Evolutionary conservation across 108 stramenopile species (phyloP).

Genomic region (Chaetoceros muelleri): DNA sequence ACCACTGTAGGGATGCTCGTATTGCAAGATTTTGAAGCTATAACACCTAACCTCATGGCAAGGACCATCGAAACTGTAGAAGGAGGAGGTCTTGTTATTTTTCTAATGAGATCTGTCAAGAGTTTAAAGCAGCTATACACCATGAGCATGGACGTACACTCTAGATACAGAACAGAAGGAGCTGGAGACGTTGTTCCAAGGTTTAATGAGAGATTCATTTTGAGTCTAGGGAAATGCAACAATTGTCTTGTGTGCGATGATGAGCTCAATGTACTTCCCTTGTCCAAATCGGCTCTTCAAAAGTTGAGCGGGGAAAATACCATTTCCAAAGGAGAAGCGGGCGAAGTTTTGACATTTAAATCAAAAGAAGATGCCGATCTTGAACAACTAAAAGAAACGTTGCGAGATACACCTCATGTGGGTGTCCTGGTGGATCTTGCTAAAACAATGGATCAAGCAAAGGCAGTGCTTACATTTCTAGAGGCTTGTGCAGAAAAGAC

Average conservation of each 20-base stretch:
- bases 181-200: conserved; percentile 82
- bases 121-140: conserved; percentile 94
- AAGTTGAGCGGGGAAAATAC: conserved; percentile 24
- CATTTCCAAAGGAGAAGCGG: conserved; percentile 35
- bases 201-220: conserved; percentile 99
- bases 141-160: conserved; percentile 98
- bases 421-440: conserved; percentile 87
- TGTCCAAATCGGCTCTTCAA: conserved; percentile 52
- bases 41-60: conserved; percentile 98
- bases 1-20: conserved; percentile 93
- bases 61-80: conserved; percentile 97
- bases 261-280: conserved; percentile 96
- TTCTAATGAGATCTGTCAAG: conserved; percentile 87
- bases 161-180: conserved; percentile 89
- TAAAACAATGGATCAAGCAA: conserved; percentile 94
- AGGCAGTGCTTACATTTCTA: conserved; percentile 85
- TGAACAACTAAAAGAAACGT: conserved; percentile 70
- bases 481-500: conserved; percentile 89
- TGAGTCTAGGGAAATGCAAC: conserved; percentile 80
- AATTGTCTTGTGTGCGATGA: conserved; percentile 96
- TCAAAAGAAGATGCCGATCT: conserved; percentile 67
- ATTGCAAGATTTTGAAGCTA: conserved; percentile 97
- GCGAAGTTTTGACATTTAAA: conserved; percentile 41
- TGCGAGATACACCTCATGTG: conserved; percentile 88
- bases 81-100: conserved; percentile 95